A percentile compares a stretch with the other conserved stretches of the same genome.
Conservation (phyloP, 2,329 filamentous ascomycete genomes). For the Teratosphaeria viscida region DNA sequence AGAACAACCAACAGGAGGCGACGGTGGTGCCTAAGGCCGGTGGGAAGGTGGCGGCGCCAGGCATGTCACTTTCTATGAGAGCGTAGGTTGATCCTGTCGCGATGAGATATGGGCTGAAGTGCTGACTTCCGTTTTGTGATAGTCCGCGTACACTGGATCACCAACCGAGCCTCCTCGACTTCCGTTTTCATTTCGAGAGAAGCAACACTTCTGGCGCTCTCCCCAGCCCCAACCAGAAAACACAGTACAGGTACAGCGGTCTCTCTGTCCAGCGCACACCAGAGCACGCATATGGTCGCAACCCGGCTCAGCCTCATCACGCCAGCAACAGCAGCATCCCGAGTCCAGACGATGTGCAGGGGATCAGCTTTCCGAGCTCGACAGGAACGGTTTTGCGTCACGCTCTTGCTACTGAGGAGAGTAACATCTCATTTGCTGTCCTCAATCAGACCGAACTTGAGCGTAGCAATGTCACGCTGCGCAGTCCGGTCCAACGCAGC, state of each 20-base stretch:
- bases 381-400: neutral
- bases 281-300: neutral
- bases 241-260: neutral
- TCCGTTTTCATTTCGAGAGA: conserved; percentile 1
- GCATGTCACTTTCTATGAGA: neutral
- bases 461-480: neutral
- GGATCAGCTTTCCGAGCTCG: neutral
- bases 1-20: neutral
- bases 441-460: neutral
- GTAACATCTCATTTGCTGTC: neutral
- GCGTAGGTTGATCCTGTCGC: neutral
- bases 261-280: neutral
- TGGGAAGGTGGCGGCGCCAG: neutral
- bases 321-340: neutral
- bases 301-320: neutral
- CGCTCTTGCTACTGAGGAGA: neutral
- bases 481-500: neutral
- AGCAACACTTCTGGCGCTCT: neutral
- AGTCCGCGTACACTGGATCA: neutral
- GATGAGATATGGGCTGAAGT: neutral
- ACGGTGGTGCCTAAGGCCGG: neutral
- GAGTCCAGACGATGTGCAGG: neutral
- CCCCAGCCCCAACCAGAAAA: neutral
- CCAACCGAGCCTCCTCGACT: neutral
- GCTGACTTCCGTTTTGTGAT: neutral